Evolutionary conservation across 2,329 filamentous ascomycete species (phyloP).

Genomic region (Epichloe sibirici): DNA sequence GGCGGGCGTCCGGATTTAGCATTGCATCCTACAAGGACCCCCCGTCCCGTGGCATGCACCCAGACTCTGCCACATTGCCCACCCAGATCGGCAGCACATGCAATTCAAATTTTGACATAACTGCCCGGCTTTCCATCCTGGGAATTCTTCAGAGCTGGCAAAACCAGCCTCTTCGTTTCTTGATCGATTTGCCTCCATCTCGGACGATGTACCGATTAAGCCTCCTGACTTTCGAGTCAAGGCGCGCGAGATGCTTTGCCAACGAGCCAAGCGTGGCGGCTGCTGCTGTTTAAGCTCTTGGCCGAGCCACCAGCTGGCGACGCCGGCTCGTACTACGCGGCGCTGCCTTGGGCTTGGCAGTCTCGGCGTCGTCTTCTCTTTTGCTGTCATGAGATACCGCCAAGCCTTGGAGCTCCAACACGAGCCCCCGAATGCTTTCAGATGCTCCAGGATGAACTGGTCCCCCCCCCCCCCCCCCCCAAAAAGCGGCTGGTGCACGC

Average conservation of each 20-base stretch:
- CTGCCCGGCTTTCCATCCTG: neutral
- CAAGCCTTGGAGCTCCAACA: conserved; percentile 10
- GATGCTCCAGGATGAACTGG: conserved; percentile 2
- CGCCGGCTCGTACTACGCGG: conserved; percentile 1
- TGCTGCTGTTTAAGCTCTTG: neutral
- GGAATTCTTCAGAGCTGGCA: neutral
- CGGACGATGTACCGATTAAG: neutral
- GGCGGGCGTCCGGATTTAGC: neutral
- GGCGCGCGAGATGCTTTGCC: neutral
- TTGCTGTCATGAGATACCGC: conserved; percentile 7
- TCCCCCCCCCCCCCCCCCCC: neutral
- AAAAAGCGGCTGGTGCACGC: neutral
- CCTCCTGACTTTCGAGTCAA: neutral
- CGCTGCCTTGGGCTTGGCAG: conserved; percentile 10
- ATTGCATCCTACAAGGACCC: neutral
- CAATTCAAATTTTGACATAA: neutral
- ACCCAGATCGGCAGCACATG: neutral
- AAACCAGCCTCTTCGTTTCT: neutral
- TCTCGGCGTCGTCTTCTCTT: conserved; percentile 9
- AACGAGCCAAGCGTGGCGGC: neutral
- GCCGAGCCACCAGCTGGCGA: conserved; percentile 2
- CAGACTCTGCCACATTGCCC: too few relatives aligned
- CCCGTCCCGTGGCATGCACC: neutral
- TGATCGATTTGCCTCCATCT: neutral
- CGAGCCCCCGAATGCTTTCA: neutral